Base-by-base conservation (phyloP, 805 yeast species). In the Millerago galiae region DNA sequence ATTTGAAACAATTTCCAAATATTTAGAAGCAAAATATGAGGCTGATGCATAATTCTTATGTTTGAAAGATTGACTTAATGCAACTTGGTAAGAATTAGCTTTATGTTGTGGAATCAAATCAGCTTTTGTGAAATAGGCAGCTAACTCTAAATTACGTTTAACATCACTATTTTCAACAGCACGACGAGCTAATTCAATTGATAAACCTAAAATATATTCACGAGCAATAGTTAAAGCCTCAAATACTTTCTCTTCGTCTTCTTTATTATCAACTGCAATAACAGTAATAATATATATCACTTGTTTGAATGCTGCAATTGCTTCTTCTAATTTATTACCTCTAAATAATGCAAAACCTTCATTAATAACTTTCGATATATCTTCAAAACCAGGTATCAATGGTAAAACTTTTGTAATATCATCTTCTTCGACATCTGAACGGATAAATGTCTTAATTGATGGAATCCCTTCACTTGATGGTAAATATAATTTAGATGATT, bases 91-190 rank as follows among this genome's bases (percentile, higher is more conserved):
- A 11, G 98, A 96, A 58, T 88, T 83, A 41, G 83, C 77, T 46
- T 83, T 77, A 64, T 93, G 99, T 8, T 83, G 82, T 29, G 85
- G 81, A 50, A 83, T 87, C 53, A 93, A 74, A 50, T 83, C 77
- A 24, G 90, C 82, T 59, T 77, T 81, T 12, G 99, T 88, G 71
- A 93, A 95, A 66, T 91, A 91, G 1, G 98, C 95, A 6, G 99
- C 98, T 52, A 93, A 70, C 64, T 93, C 98, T 58, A 93, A 72
- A 63, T 88, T 90, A 49, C 98, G 83, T 63, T 88, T 83, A 42
- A 83, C 70, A 47, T 81, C 81, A 26, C 74, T 74, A 10, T 81
- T 71, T 27, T 83, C 86, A 45, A 95, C 66, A 10, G 83, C 60
- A 66, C 98, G 88, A 66, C 99, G 90, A 43, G 75, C 76, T 50